Evolutionary conservation across 768 basidiomycete genomes (phyloP).

Genomic region (Agaricus blazei): DNA sequence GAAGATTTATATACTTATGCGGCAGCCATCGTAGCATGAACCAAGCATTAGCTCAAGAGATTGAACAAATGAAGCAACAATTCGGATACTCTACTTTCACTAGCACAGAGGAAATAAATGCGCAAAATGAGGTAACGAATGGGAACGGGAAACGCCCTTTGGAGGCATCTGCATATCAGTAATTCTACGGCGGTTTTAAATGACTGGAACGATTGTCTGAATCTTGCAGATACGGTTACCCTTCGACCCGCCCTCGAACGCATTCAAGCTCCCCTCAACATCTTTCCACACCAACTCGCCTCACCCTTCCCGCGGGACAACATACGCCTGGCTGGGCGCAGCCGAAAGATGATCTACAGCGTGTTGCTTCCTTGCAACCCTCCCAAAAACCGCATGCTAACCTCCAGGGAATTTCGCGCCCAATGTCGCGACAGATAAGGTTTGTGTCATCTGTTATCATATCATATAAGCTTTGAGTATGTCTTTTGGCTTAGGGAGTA

Average conservation of each 20-base stretch:
- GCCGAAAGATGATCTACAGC: constrained; percentile 17
- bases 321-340: constrained; percentile 40
- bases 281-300: constrained; percentile 52
- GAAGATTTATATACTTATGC: constrained; percentile 7
- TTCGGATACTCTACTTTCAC: constrained; percentile 18
- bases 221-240: constrained; percentile 16
- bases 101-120: constrained; percentile 14
- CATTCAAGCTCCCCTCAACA: constrained; percentile 4
- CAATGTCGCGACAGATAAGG: constrained; percentile 31
- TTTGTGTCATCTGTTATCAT: neutral
- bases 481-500: constrained; percentile 46
- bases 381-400: neutral
- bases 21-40: constrained; percentile 18
- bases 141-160: constrained; percentile 64
- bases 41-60: too few species aligned
- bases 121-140: constrained; percentile 38
- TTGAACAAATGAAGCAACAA: constrained; percentile 31
- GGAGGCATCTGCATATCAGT: constrained; percentile 26
- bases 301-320: constrained; percentile 64
- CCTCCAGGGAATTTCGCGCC: constrained; percentile 20
- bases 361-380: neutral
- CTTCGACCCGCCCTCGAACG: constrained; percentile 24
- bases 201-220: neutral
- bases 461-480: constrained; percentile 17
- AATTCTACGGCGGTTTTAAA: neutral